phyloP scores from a whole-genome alignment of 208 protist genomes.

The Trypanosoma cruzi region DNA sequence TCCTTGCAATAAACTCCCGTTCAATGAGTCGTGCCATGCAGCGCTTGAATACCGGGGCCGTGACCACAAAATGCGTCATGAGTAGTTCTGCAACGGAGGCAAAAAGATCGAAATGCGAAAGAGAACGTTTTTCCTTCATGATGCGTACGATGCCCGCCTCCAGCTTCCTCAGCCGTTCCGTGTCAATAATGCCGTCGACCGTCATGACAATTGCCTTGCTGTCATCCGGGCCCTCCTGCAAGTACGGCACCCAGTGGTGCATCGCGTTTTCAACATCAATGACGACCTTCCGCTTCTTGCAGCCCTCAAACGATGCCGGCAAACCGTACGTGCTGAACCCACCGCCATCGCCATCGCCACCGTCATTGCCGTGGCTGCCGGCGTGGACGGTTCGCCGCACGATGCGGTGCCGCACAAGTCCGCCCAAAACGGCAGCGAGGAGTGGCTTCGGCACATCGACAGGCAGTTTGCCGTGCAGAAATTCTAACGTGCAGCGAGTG shows the following conservation, averaged over 20 bases:
- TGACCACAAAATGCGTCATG: constrained; percentile 33
- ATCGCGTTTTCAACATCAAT: constrained; percentile 45
- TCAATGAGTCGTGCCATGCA: constrained; percentile 54
- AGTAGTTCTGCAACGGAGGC: constrained; percentile 30
- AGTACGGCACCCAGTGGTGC: constrained; percentile 38
- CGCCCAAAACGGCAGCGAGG: constrained; percentile 51
- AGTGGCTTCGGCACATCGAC: constrained; percentile 45
- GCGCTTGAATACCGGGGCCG: constrained; percentile 47
- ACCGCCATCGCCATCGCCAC: neutral
- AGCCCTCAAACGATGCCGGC: constrained; percentile 24
- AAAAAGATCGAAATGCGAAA: constrained; percentile 48
- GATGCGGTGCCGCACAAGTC: constrained; percentile 50
- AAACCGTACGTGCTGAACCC: constrained; percentile 48
- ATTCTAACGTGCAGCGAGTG: constrained; percentile 40
- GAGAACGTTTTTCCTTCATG: constrained; percentile 45
- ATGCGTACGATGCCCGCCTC: constrained; percentile 58
- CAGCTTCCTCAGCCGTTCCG: constrained; percentile 42
- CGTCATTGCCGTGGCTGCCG: neutral
- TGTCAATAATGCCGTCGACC: constrained; percentile 15
- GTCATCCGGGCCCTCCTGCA: constrained; percentile 17
- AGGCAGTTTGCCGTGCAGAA: constrained; percentile 43
- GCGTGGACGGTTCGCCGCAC: constrained; percentile 42
- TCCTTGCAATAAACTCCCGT: constrained; percentile 59
- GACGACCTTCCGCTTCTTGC: constrained; percentile 40
- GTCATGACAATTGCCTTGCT: constrained; percentile 8